These are phyloP conservation scores for Cyclotella atomus DNA, from an alignment of 108 stramenopile genomes.

Conservation along the genomic window DNA sequence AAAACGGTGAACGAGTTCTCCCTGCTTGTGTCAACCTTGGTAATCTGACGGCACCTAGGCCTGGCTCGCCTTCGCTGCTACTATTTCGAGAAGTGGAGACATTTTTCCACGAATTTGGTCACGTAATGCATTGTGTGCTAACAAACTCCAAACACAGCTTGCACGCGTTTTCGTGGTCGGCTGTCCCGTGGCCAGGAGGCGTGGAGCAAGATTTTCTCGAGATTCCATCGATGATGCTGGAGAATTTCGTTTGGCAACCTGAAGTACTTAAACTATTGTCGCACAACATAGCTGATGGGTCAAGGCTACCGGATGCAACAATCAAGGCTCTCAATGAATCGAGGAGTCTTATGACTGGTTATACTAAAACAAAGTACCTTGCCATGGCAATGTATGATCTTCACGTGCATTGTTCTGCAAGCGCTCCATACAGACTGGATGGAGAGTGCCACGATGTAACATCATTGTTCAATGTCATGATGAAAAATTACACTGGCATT, in stretches of 20 bases:
- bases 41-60: conserved; percentile 2
- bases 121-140: conserved; percentile 21
- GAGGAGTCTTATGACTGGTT: conserved; percentile 18
- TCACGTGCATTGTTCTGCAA: conserved; percentile 6
- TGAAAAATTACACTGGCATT: conserved; percentile 13
- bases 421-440: conserved; percentile 8
- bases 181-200: conserved; percentile 35
- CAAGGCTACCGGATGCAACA: background rate
- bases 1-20: background rate
- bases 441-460: conserved; percentile 9
- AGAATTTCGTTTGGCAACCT: conserved; percentile 27
- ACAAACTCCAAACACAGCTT: conserved; percentile 18
- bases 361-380: conserved; percentile 20
- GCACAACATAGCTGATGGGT: conserved; percentile 6
- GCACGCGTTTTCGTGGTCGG: conserved; percentile 26
- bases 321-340: conserved; percentile 22
- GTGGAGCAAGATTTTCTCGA: conserved; percentile 36
- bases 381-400: conserved; percentile 33
- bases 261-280: conserved; percentile 11
- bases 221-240: conserved; percentile 32
- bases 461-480: conserved; percentile 16
- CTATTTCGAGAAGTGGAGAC: conserved; percentile 38
- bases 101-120: conserved; percentile 37
- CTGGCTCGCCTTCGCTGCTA: conserved; percentile 12
- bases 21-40: conserved; percentile 26